Evolutionary conservation across 768 basidiomycete species (phyloP).

Genomic region (Cytidiella melzeri): DNA sequence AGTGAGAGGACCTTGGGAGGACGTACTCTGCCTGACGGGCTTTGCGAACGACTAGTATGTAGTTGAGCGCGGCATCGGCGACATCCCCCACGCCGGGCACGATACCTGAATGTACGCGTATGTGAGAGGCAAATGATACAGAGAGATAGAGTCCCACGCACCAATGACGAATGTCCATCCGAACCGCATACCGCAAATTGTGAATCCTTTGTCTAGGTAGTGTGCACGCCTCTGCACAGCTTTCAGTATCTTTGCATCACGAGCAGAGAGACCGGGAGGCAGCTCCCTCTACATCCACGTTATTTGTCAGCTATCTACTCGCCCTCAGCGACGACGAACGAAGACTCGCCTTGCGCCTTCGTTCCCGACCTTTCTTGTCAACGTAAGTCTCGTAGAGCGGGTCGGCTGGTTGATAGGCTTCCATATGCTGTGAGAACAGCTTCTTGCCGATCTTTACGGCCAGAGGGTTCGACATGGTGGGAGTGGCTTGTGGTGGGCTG

Average conservation of each 20-base stretch:
- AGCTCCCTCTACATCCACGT: slow-evolving; percentile 45
- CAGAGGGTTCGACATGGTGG: background rate
- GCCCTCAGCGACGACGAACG: background rate
- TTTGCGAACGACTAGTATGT: slow-evolving; percentile 70
- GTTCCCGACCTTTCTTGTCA: slow-evolving; percentile 49
- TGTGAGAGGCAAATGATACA: background rate
- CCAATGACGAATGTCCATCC: slow-evolving; percentile 81
- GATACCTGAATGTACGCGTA: slow-evolving; percentile 34
- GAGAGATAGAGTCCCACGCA: slow-evolving; percentile 15
- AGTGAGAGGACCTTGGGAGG: background rate
- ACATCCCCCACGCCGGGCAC: slow-evolving; percentile 68
- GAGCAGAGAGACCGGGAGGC: slow-evolving; percentile 70
- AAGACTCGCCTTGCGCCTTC: slow-evolving; percentile 47
- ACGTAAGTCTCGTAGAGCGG: slow-evolving; percentile 66
- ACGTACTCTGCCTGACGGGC: slow-evolving; percentile 65
- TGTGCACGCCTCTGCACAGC: slow-evolving; percentile 75
- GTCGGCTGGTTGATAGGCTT: slow-evolving; percentile 64
- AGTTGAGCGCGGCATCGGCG: slow-evolving; percentile 58
- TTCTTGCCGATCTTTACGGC: slow-evolving; percentile 33
- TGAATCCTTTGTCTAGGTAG: slow-evolving; percentile 84
- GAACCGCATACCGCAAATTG: slow-evolving; percentile 71
- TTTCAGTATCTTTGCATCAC: slow-evolving; percentile 70
- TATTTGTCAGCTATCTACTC: background rate
- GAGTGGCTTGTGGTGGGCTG: background rate
- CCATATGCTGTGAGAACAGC: slow-evolving; percentile 59